Base-by-base conservation (phyloP, 148 eudicot genomes). In the Linanthus parryae region DNA sequence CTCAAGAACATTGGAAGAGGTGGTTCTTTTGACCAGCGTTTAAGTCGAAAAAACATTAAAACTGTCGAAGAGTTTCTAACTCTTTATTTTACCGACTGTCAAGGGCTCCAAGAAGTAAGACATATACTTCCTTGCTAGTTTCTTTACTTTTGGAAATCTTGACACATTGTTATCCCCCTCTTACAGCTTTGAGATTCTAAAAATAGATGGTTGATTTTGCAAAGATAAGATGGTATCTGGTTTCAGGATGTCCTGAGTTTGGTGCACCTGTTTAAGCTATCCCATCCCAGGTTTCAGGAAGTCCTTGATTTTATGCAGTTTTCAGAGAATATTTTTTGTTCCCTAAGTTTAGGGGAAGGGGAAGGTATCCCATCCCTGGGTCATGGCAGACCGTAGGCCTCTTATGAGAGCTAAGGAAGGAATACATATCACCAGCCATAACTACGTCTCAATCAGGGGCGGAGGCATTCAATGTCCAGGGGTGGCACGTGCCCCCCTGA, bases 51-150 rank as follows among this genome's bases (percentile, higher is more conserved):
- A 20, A 58, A 55, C 14, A 56, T 75, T 16, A 30, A 12, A 12
- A 70, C 57, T 2, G 76, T 75, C 46, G 11, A 23, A 34, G 73
- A 70, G 18, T 67, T 75, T 52, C 67, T 70, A 11, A 55, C 50
- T 31, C 37, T 34, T 34, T 52, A 20, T 44, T 25, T 36, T 55
- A 43, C 42, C 0, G 29, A 73, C 24, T 69, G 73, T 33, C 20
- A 63, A 0, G 14, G 16, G 14, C 49, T 43, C 14, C n/a, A 14
- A 28, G 22, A 22, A 41, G 36, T 45, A 19, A 25, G 15, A 17
- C 7, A 4, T 17, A 2, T 1, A 7, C 2, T 2, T 15, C 5
- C 30, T 33, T 38, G 7, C 62, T 11, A 26, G 11, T 25, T 8
- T 28, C 24, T 23, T 6, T 2, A 0, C 28, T 18, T 14, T 3